Percentiles rank a stretch among this genome's conserved stretches.
Conservation (phyloP, 2,329 filamentous ascomycete species). For the Fusarium longipes region DNA sequence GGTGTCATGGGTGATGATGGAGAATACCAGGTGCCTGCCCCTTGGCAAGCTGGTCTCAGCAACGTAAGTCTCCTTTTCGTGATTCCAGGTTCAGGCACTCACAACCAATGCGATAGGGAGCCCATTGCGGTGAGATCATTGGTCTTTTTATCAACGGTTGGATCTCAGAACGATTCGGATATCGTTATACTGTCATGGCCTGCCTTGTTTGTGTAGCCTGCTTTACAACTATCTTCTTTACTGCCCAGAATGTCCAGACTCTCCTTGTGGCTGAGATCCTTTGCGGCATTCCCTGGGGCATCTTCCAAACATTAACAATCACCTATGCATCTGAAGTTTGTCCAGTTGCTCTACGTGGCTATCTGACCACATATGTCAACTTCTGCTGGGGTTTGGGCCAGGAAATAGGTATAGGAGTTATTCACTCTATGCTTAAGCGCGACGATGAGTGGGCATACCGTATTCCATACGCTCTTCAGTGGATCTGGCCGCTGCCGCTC, state of each 20-base stretch:
- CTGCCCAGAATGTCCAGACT: conserved; percentile 67
- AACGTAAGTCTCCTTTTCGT: conserved; percentile 54
- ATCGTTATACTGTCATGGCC: conserved; percentile 71
- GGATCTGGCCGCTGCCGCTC: conserved; percentile 80
- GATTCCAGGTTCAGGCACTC: not conserved
- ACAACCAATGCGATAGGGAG: conserved; percentile 54
- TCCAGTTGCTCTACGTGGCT: conserved; percentile 76
- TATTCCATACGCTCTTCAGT: conserved; percentile 78
- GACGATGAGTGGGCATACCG: conserved; percentile 76
- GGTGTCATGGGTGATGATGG: conserved; percentile 60
- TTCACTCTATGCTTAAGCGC: conserved; percentile 73
- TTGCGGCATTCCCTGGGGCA: conserved; percentile 71
- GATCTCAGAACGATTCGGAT: conserved; percentile 74
- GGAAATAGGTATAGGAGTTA: conserved; percentile 78
- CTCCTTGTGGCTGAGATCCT: conserved; percentile 71
- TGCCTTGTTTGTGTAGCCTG: conserved; percentile 65
- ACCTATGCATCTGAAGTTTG: conserved; percentile 80
- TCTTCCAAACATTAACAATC: conserved; percentile 68
- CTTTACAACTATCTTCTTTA: conserved; percentile 74
- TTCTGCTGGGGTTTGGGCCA: conserved; percentile 84
- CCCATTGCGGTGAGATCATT: conserved; percentile 71
- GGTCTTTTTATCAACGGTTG: conserved; percentile 74
- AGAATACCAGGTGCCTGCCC: conserved; percentile 66
- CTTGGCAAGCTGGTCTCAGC: conserved; percentile 71
- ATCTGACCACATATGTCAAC: conserved; percentile 79